Evolutionary conservation across 179 eudicot genomes (phyloP).

Genomic region (Amaranthus tricolor): DNA sequence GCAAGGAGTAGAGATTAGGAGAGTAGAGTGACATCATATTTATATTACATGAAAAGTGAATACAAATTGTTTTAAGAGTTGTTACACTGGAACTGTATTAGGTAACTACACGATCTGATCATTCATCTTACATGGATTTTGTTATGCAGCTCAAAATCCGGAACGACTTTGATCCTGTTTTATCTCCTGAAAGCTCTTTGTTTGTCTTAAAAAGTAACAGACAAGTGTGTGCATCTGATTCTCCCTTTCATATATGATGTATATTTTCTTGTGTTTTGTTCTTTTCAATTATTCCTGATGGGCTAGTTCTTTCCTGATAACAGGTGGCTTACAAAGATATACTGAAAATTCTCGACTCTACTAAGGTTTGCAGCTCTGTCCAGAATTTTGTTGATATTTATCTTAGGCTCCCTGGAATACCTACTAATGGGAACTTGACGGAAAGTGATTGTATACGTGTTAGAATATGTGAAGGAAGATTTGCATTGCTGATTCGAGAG

Average conservation of each 20-base stretch:
- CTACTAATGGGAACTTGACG: slow-evolving; percentile 71
- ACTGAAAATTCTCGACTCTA: slow-evolving; percentile 69
- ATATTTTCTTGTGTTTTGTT: neutral
- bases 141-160: slow-evolving; percentile 85
- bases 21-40: neutral
- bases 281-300: slow-evolving; percentile 3
- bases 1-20: neutral
- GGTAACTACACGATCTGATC: neutral
- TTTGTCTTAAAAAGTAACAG: slow-evolving; percentile 93
- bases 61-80: neutral
- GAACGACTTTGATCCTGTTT: slow-evolving; percentile 98
- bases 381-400: slow-evolving; percentile 91
- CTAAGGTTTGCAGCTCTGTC: slow-evolving; percentile 84
- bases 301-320: slow-evolving; percentile 12
- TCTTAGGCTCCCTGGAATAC: slow-evolving; percentile 81
- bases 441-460: slow-evolving; percentile 97
- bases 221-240: slow-evolving; percentile 51
- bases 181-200: slow-evolving; percentile 97
- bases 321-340: slow-evolving; percentile 91
- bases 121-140: neutral
- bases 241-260: slow-evolving; percentile 1
- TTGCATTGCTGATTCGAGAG: slow-evolving; percentile 95
- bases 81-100: neutral
- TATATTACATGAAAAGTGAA: neutral
- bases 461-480: slow-evolving; percentile 96